These are phyloP conservation scores for Smallanthus sonchifolius DNA, from an alignment of 129 eudicot genomes.

Conservation along the genomic window DNA sequence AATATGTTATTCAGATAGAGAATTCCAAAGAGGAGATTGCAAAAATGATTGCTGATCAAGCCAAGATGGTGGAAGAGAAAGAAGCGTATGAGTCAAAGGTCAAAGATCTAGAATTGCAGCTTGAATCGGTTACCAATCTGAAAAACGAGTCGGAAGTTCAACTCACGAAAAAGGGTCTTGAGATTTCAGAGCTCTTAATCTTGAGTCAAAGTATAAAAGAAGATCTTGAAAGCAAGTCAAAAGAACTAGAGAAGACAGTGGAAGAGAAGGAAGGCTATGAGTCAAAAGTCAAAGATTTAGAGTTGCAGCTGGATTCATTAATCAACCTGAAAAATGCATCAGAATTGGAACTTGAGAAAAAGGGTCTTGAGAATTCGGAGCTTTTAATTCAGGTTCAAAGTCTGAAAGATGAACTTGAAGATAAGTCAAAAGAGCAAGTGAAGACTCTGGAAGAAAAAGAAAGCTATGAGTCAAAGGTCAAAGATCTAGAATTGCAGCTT, in stretches of 20 bases:
- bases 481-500: conserved; percentile 36
- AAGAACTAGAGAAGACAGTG: conserved; percentile 35
- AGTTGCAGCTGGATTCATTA: conserved; percentile 33
- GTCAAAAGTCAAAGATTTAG: conserved; percentile 38
- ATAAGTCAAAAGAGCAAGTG: conserved; percentile 36
- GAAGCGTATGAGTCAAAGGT: conserved; percentile 37
- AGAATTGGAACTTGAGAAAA: conserved; percentile 44
- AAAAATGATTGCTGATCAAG: conserved; percentile 33
- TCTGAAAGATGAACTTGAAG: conserved; percentile 54
- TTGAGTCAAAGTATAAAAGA: conserved; percentile 53
- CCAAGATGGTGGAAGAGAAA: conserved; percentile 41
- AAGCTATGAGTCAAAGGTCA: conserved; percentile 27
- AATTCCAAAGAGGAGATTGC: conserved; percentile 47
- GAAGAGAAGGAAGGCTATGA: conserved; percentile 54
- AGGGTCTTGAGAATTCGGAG: conserved; percentile 44
- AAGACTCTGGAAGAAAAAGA: conserved; percentile 51
- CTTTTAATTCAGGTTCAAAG: conserved; percentile 35
- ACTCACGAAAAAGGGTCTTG: conserved; percentile 43
- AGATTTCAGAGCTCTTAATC: conserved; percentile 41
- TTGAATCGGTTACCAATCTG: conserved; percentile 29
- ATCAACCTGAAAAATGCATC: conserved; percentile 29
- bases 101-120: conserved; percentile 44
- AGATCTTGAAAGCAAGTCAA: conserved; percentile 46
- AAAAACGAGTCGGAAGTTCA: conserved; percentile 38
- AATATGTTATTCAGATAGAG: conserved; percentile 38